phyloP scores from a whole-genome alignment of 169 alveolate species.

The Plasmodium adleri region DNA sequence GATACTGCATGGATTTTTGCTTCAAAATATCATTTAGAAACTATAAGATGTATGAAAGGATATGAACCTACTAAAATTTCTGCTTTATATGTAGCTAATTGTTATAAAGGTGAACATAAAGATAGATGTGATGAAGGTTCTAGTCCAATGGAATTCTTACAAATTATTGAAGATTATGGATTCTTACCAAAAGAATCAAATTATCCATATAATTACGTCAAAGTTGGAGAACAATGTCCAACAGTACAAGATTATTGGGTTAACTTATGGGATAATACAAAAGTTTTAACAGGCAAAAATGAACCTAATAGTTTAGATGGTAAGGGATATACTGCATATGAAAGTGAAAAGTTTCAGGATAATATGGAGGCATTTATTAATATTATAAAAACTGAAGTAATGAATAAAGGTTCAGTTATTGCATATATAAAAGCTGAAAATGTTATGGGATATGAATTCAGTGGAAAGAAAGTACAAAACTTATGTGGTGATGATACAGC shows the following conservation, averaged over 20 bases:
- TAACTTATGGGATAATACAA: not conserved
- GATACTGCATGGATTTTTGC: conserved; percentile 11
- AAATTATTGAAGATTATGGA: not conserved
- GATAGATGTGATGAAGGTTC: not conserved
- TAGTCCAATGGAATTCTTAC: not conserved
- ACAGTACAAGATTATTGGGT: not conserved
- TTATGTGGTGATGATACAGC: conserved; percentile 45
- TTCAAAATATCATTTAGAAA: conserved; percentile 2
- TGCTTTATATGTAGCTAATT: conserved; percentile 4
- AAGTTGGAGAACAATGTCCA: conserved; percentile 10
- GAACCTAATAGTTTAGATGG: not conserved
- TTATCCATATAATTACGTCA: not conserved
- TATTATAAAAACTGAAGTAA: conserved; percentile 27
- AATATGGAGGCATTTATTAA: conserved; percentile 38
- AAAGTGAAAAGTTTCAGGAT: not conserved
- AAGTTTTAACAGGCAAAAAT: not conserved
- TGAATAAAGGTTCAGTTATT: conserved; percentile 69
- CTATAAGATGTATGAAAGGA: conserved; percentile 18
- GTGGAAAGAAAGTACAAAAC: conserved; percentile 60
- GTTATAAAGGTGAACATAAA: not conserved
- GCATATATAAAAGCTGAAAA: conserved; percentile 42
- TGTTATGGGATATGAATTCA: conserved; percentile 30
- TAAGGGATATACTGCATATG: conserved; percentile 6
- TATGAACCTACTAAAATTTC: not conserved
- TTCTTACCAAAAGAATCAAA: conserved; percentile 4